Evolutionary conservation across 2,329 filamentous ascomycete genomes (phyloP), one percentile per base, ranked within the genome.

Genomic region (Colletotrichum simmondsii): DNA sequence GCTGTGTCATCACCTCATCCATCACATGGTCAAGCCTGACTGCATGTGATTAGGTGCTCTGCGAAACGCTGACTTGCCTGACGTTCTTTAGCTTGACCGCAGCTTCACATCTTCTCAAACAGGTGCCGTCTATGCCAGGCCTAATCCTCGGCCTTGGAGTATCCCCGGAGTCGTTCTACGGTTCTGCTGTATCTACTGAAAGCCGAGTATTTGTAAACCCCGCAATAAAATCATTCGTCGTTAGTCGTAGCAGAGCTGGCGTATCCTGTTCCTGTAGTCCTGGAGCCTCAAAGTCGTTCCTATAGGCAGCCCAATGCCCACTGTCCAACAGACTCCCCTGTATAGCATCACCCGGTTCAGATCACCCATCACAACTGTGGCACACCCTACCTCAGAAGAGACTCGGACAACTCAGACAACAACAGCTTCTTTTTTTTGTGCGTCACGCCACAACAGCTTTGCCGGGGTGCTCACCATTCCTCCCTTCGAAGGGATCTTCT

Each of bases 381-480:
- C 61, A 72, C 66, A 59, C 52, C 67, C 56, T 53, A 61, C 67
- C 67, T 24, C 60, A 46, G 65, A 65, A 61, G 49, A 65, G 46
- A 71, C 61, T 65, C 66, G 30, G n/a, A 57, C 54, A 53, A 65
- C 70, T 73, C 64, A 59, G 62, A 62, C 61, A 68, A 72, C 69
- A 56, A 32, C 70, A 59, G 57, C 63, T 73, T 72, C 68, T 72
- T 69, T 68, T 71, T 66, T 72, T 69, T 73, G 65, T 73, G 73
- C 73, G 60, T 72, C 72, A 72, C 72, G 64, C 72, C 74, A 66
- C 72, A 70, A 72, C 68, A 74, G 60, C 71, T 73, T 68, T 71
- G 74, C 72, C 72, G 62, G 56, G 56, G 67, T 66, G 67, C 71
- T 68, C 67, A 71, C 72, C 72, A 65, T 67, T 65, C 65, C 57